phyloP scores from a whole-genome alignment of 441 rosid genomes.

The Erodium moschatum region DNA sequence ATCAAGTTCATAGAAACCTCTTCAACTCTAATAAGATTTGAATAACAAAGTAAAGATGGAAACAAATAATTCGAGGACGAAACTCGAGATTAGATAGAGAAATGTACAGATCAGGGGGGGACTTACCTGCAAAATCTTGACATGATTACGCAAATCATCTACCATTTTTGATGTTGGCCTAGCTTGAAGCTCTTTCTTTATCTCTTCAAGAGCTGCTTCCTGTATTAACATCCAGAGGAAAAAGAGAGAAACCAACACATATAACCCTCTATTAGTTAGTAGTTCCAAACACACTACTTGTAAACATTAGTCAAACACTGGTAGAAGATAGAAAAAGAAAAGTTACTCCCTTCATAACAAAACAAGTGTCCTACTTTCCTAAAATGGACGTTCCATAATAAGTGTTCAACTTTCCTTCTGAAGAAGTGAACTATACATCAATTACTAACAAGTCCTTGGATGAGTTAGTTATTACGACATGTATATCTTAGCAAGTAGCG shows the following conservation, averaged over 20 bases:
- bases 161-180: constrained; percentile 88
- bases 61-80: constrained; percentile 8
- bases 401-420: neutral
- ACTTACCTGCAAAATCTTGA: constrained; percentile 95
- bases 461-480: neutral
- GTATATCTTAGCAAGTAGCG: neutral
- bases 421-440: neutral
- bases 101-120: constrained; percentile 4
- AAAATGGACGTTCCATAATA: neutral
- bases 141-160: constrained; percentile 93
- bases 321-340: neutral
- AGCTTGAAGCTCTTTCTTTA: constrained; percentile 86
- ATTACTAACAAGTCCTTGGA: neutral
- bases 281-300: neutral
- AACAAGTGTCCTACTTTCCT: neutral
- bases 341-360: neutral
- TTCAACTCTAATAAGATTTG: neutral
- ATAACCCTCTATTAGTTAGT: neutral
- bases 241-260: constrained; percentile 11
- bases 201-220: constrained; percentile 79
- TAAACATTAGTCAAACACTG: neutral
- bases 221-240: constrained; percentile 25
- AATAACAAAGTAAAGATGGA: constrained; percentile 6
- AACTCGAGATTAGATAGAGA: neutral
- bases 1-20: neutral